Evolutionary conservation across 768 basidiomycete species (phyloP), one percentile per base, ranked within the genome.

Genomic region (Boletales sp.): DNA sequence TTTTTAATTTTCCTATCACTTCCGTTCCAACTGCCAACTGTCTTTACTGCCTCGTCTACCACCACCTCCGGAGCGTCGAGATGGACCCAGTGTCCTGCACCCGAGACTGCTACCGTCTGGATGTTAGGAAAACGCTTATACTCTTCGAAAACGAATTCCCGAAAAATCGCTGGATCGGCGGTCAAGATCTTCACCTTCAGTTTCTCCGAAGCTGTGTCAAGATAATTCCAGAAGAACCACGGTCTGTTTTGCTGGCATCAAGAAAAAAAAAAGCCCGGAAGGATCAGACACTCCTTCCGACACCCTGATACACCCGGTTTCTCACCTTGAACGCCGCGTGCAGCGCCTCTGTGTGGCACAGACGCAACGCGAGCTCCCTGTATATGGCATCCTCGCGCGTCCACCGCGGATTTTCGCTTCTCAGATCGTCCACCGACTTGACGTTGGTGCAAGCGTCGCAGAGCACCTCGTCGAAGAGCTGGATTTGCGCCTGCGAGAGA

Each of bases 181-280:
- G 48, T 10, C 35, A 65, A 15, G 5, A 53, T 38, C 0, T 54
- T 53, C 37, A 60, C 36, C 24, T 48, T 51, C 40, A 53, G 54
- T 7, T 38, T 45, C 3, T 18, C 24, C 7, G 55, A 36, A 3
- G 40, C n/a, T 5, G 17, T n/a, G 0, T 43, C 10, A 6, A 64
- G 17, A 11, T 30, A 14, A 2, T 45, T 11, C 11, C 48, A 29
- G 40, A 60, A 63, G 11, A 42, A 2, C 62, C 63, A 63, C 4
- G 58, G 51, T 8, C 9, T 10, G 27, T 57, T 40, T 17, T 34
- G 41, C 62, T 60, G n/a, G n/a, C n/a, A n/a, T n/a, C n/a, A n/a
- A n/a, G n/a, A n/a, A n/a, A n/a, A n/a, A n/a, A n/a, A n/a, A n/a
- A n/a, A n/a, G n/a, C n/a, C n/a, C n/a, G n/a, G 14, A n/a, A 40